A percentile compares a stretch with the other conserved stretches of the same genome.
Evolutionary conservation across 768 basidiomycete genomes (phyloP).

Genomic region (Mycena vitilis): DNA sequence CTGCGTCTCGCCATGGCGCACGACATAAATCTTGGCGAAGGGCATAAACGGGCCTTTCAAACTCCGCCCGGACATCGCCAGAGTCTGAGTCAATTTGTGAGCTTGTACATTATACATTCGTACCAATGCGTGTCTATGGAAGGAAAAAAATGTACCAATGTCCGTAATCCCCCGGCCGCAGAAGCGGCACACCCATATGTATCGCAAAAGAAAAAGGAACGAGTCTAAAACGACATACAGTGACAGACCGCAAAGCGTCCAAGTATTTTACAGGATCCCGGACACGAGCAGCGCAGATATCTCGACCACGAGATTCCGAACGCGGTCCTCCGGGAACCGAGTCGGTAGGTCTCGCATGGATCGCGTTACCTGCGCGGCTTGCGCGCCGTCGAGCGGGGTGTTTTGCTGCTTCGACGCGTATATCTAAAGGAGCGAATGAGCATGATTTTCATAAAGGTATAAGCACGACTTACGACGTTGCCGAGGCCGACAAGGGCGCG

Average conservation of each 20-base stretch:
- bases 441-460: neutral
- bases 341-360: conserved; percentile 53
- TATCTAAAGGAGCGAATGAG: conserved; percentile 51
- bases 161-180: neutral
- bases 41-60: conserved; percentile 15
- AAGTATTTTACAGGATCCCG: conserved; percentile 24
- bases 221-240: neutral
- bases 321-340: conserved; percentile 69
- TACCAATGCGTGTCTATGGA: neutral
- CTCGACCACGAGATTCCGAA: conserved; percentile 63
- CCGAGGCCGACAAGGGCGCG: conserved; percentile 79
- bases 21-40: conserved; percentile 65
- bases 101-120: too few species aligned
- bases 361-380: conserved; percentile 54
- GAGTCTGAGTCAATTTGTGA: too few species aligned
- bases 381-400: conserved; percentile 50
- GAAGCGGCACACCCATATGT: conserved; percentile 2
- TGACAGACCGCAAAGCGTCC: neutral
- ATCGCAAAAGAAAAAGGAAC: neutral
- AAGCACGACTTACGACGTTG: conserved; percentile 64
- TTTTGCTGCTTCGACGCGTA: conserved; percentile 57
- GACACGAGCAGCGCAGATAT: conserved; percentile 56
- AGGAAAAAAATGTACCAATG: neutral
- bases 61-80: too few species aligned
- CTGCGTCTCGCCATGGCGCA: conserved; percentile 85